Evolutionary conservation across 75 land plant species (phyloP), one percentile per base, ranked within the genome.

Genomic region (Sequoia sempervirens): DNA sequence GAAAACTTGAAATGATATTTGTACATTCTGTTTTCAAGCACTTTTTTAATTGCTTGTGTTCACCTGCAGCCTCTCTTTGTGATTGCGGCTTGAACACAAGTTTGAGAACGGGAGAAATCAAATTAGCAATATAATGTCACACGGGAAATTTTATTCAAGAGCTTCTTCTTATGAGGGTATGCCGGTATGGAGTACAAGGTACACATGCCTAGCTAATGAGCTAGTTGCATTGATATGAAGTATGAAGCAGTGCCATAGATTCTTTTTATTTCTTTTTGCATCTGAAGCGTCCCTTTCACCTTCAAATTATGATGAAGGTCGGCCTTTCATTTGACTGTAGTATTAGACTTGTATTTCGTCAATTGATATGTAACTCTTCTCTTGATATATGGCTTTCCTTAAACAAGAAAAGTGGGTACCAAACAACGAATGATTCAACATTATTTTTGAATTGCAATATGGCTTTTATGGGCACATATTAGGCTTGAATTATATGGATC

Each of bases 291-390:
- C 14, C 34, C 10, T 18, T 40, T 23, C 45, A 75, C 45, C 41
- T 40, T 75, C 43, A 75, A 40, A 75, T 75, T 75, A 38, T 78
- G n/a, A 45, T 78, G 30, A 78, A 78, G 80, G 80, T 45, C 80
- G 28, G 46, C 80, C 30, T 78, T 43, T 78, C 1, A 45, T 28
- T 78, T 78, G 10, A 5, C 80, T 26, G 38, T 78, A 78, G 52
- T 30, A 12, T 41, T n/a, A 70, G 36, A 70, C 73, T 9, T 2
- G 10, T 45, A 78, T 45, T 78, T 10, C 4, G 26, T 78, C 13
- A 78, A 40, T 78, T 78, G 30, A 78, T 78, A 41, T 78, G 47
- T 11, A 40, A 26, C 46, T 78, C 41, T 78, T 76, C 23, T 13
- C 47, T 4, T 43, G 14, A n/a, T 78, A 61, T 20, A 26, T 43